phyloP scores from a whole-genome alignment of 2,329 filamentous ascomycete genomes.

The Curvularia verruculosa region DNA sequence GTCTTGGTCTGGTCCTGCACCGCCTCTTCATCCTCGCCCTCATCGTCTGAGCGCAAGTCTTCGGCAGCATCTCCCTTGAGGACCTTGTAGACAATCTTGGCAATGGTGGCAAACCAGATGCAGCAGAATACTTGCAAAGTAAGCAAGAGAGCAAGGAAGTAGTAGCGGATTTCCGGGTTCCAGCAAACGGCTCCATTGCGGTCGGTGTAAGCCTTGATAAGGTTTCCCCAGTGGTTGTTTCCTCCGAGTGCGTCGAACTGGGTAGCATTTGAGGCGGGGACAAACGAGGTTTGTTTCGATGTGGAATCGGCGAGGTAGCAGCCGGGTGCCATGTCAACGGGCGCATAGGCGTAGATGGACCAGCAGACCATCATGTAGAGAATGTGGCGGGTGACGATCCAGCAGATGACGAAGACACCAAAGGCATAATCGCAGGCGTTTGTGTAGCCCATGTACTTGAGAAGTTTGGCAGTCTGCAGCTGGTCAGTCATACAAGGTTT shows the following conservation, averaged over 20 bases:
- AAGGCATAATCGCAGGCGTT: slow-evolving; percentile 77
- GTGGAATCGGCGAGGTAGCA: slow-evolving; percentile 70
- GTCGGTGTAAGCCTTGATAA: slow-evolving; percentile 76
- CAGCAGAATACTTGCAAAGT: slow-evolving; percentile 80
- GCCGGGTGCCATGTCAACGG: slow-evolving; percentile 66
- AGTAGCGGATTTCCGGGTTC: slow-evolving; percentile 73
- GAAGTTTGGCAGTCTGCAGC: slow-evolving; percentile 78
- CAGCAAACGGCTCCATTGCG: slow-evolving; percentile 79
- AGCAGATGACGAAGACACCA: slow-evolving; percentile 81
- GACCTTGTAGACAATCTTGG: slow-evolving; percentile 81
- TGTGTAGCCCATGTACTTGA: slow-evolving; percentile 84
- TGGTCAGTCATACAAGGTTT: slow-evolving; percentile 17
- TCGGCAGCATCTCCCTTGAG: slow-evolving; percentile 78
- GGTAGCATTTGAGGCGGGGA: slow-evolving; percentile 61
- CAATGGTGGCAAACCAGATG: slow-evolving; percentile 89
- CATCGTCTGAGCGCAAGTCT: slow-evolving; percentile 86
- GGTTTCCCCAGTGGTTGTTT: slow-evolving; percentile 58
- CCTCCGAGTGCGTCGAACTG: slow-evolving; percentile 49
- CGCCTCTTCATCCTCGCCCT: slow-evolving; percentile 70
- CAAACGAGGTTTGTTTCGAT: slow-evolving; percentile 35
- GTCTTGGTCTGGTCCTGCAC: slow-evolving; percentile 35
- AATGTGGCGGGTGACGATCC: slow-evolving; percentile 83
- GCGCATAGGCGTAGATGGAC: slow-evolving; percentile 75
- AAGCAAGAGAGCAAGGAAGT: slow-evolving; percentile 78
- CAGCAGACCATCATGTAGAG: slow-evolving; percentile 81